Percentiles rank a stretch among this genome's conserved stretches.
phyloP scores from a whole-genome alignment of 2,329 filamentous ascomycete genomes.

The Sclerotinia sclerotiorum region DNA sequence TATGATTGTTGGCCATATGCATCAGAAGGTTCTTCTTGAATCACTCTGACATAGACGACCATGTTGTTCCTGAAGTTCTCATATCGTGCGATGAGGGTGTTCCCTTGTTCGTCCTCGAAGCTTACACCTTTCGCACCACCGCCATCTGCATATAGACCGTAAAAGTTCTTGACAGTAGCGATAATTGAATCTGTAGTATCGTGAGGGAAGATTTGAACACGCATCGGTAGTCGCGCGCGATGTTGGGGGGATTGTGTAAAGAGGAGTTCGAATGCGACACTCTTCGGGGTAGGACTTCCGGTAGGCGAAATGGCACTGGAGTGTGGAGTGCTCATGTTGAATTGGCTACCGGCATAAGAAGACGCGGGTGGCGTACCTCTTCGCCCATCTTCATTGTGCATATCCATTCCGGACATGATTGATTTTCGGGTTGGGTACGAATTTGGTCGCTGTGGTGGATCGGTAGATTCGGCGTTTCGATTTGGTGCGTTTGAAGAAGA shows the following conservation, averaged over 20 bases:
- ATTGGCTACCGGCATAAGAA: constrained; percentile 32
- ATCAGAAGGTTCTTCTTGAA: constrained; percentile 55
- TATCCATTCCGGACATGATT: constrained; percentile 35
- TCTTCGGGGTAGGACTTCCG: constrained; percentile 56
- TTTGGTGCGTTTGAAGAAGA: constrained; percentile 35
- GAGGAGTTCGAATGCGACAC: constrained; percentile 76
- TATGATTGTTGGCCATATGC: constrained; percentile 54
- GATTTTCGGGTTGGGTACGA: constrained; percentile 37
- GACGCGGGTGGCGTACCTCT: constrained; percentile 38
- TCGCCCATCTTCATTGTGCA: constrained; percentile 32
- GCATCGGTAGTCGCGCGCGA: constrained; percentile 76
- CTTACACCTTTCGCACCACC: constrained; percentile 76
- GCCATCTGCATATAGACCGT: constrained; percentile 82
- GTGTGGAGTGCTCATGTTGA: constrained; percentile 34
- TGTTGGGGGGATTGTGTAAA: constrained; percentile 66
- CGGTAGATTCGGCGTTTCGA: constrained; percentile 30
- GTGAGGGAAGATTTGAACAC: constrained; percentile 89
- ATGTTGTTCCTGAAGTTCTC: constrained; percentile 94
- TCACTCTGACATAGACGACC: constrained; percentile 88
- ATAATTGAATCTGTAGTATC: constrained; percentile 98
- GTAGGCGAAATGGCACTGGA: constrained; percentile 38
- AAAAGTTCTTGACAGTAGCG: constrained; percentile 98
- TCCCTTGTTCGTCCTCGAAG: constrained; percentile 88
- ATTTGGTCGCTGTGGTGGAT: constrained; percentile 30
- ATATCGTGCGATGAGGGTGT: constrained; percentile 90